phyloP scores from a whole-genome alignment of 345 rosid genomes.

The Melaleuca quinquenervia region DNA sequence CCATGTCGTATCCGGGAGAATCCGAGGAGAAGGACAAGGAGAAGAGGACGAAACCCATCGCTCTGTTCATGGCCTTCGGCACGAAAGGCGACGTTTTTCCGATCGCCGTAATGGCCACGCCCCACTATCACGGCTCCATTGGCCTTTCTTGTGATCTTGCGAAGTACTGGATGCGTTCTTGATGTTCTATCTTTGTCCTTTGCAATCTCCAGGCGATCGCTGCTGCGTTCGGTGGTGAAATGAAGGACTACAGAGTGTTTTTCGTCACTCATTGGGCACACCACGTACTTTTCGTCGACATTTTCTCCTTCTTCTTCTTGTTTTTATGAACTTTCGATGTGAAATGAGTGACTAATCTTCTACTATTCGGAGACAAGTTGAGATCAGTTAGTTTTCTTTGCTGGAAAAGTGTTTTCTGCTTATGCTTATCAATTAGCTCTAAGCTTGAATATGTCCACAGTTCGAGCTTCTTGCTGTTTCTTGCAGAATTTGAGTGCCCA shows the following conservation, averaged over 20 bases:
- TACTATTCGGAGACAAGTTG: not conserved
- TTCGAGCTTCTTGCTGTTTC: not conserved
- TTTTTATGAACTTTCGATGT: not conserved
- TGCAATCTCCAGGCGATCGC: slow-evolving; percentile 52
- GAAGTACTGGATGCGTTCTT: not conserved
- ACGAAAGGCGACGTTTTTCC: slow-evolving; percentile 83
- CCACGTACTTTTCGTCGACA: slow-evolving; percentile 23
- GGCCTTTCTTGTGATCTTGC: not conserved
- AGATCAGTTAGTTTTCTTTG: not conserved
- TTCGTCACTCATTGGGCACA: slow-evolving; percentile 75
- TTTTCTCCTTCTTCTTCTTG: not conserved
- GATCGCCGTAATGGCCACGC: slow-evolving; percentile 34
- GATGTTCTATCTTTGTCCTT: not conserved
- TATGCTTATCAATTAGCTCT: not conserved
- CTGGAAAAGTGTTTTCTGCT: not conserved
- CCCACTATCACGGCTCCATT: not conserved
- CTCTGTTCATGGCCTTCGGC: slow-evolving; percentile 80
- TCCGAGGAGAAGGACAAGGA: not conserved
- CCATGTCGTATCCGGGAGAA: not conserved
- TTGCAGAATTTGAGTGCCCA: slow-evolving; percentile 46
- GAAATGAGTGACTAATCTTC: not conserved
- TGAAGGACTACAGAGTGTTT: slow-evolving; percentile 37
- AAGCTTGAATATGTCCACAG: not conserved
- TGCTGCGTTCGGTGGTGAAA: slow-evolving; percentile 58
- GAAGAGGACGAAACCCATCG: slow-evolving; percentile 26